phyloP scores from a whole-genome alignment of 768 basidiomycete genomes.

The Lenzites betulinus region DNA sequence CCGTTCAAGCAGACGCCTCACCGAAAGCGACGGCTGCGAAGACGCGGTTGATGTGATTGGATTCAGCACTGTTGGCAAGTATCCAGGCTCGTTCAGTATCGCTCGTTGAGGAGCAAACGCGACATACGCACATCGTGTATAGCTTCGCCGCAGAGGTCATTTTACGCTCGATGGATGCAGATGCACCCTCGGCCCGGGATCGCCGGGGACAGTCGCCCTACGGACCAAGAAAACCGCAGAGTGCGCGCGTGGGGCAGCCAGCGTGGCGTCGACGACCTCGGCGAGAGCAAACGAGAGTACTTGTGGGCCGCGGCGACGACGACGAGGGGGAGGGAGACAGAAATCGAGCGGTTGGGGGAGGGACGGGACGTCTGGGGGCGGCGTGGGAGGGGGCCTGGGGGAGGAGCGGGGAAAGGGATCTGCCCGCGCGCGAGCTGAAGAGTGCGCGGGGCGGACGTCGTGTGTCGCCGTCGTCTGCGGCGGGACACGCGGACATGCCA shows the following conservation, averaged over 20 bases:
- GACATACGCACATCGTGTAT: not conserved
- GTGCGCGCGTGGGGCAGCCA: not conserved
- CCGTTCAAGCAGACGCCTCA: too few relatives aligned
- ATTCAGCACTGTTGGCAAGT: not conserved
- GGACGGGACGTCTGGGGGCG: not conserved
- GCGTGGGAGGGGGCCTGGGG: not conserved
- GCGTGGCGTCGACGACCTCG: not conserved
- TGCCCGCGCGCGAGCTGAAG: not conserved
- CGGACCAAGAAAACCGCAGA: not conserved
- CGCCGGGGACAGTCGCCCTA: not conserved
- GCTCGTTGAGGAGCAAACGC: not conserved
- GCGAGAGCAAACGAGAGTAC: not conserved
- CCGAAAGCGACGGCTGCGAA: conserved; percentile 8
- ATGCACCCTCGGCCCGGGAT: conserved; percentile 3
- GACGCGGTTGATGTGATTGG: conserved; percentile 3
- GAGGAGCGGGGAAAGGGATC: not conserved
- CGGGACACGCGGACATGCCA: not conserved
- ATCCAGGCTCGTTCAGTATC: not conserved
- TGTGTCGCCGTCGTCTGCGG: not conserved
- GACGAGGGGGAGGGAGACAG: not conserved
- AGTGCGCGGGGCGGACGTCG: not conserved
- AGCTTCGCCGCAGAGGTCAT: conserved; percentile 3
- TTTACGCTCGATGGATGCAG: not conserved
- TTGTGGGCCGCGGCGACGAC: not conserved
- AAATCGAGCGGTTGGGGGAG: not conserved